A percentile compares a stretch with the other conserved stretches of the same genome.
phyloP scores from a whole-genome alignment of 2,329 filamentous ascomycete genomes.

The Clarireedia homoeocarpa region DNA sequence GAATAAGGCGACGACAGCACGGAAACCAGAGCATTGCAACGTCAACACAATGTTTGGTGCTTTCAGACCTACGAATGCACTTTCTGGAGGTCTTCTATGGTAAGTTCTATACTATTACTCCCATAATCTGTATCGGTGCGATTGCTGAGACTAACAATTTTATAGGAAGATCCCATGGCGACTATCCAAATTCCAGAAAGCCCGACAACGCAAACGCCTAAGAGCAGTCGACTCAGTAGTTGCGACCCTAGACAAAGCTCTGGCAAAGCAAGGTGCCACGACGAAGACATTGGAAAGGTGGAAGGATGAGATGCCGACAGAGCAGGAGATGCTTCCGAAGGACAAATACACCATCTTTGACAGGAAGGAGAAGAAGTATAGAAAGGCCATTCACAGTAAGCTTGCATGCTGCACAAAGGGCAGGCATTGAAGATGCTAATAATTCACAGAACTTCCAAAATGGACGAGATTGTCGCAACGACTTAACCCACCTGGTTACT shows the following conservation, averaged over 20 bases:
- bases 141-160: constrained; percentile 16
- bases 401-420: not conserved
- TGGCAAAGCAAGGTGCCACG: constrained; percentile 64
- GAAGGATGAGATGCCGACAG: constrained; percentile 93
- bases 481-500: constrained; percentile 92
- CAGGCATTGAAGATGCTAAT: constrained; percentile 5
- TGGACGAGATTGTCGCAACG: constrained; percentile 95
- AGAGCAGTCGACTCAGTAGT: constrained; percentile 84
- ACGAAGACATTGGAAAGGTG: constrained; percentile 76
- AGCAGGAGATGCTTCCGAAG: constrained; percentile 88
- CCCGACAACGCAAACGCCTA: constrained; percentile 74
- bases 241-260: constrained; percentile 69
- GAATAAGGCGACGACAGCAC: not conserved
- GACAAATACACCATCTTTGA: constrained; percentile 99
- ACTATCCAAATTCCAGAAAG: constrained; percentile 84
- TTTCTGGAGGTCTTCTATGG: constrained; percentile 79
- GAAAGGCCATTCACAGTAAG: constrained; percentile 96
- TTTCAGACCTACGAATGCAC: constrained; percentile 69
- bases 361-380: constrained; percentile 87
- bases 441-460: constrained; percentile 62
- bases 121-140: not conserved
- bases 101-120: constrained; percentile 32
- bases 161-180: constrained; percentile 91
- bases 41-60: constrained; percentile 65
- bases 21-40: constrained; percentile 14